These are phyloP conservation scores for Mercurialis annua DNA, from an alignment of 345 rosid genomes.

Conservation along the genomic window DNA sequence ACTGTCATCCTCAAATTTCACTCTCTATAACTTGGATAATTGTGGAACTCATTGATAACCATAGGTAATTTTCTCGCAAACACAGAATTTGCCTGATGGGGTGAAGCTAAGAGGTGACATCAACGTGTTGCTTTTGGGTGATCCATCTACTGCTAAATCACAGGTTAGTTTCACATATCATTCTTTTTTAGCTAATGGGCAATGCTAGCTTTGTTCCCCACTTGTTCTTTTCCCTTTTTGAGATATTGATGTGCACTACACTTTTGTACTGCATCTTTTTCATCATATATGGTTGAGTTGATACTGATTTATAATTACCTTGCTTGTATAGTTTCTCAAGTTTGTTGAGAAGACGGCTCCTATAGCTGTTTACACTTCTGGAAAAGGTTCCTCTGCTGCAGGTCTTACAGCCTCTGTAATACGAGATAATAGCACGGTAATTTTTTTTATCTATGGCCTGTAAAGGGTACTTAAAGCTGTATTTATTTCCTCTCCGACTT, in stretches of 20 bases:
- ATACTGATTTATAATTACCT: slow-evolving; percentile 25
- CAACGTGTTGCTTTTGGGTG: slow-evolving; percentile 89
- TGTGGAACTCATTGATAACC: slow-evolving; percentile 1
- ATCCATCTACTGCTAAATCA: slow-evolving; percentile 97
- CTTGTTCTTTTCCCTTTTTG: no score
- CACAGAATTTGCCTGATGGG: slow-evolving; percentile 84
- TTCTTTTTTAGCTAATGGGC: neutral
- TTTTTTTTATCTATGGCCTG: slow-evolving; percentile 26
- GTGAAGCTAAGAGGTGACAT: slow-evolving; percentile 95
- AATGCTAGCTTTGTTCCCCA: slow-evolving; percentile 4
- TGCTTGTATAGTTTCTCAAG: slow-evolving; percentile 67
- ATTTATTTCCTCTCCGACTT: slow-evolving; percentile 18
- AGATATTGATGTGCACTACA: neutral
- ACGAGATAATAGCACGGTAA: slow-evolving; percentile 76
- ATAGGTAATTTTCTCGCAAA: slow-evolving; percentile 7
- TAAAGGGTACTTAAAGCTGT: neutral
- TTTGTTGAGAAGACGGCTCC: slow-evolving; percentile 98
- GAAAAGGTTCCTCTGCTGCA: slow-evolving; percentile 97
- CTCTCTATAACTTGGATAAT: neutral
- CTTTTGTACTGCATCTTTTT: neutral
- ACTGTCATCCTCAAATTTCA: neutral
- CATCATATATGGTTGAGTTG: neutral
- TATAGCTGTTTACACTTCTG: slow-evolving; percentile 92
- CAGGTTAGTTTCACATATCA: slow-evolving; percentile 47
- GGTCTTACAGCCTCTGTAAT: slow-evolving; percentile 98